Evolutionary conservation across 164 flowering plant genomes (phyloP).

Genomic region (Stephania cephalantha): DNA sequence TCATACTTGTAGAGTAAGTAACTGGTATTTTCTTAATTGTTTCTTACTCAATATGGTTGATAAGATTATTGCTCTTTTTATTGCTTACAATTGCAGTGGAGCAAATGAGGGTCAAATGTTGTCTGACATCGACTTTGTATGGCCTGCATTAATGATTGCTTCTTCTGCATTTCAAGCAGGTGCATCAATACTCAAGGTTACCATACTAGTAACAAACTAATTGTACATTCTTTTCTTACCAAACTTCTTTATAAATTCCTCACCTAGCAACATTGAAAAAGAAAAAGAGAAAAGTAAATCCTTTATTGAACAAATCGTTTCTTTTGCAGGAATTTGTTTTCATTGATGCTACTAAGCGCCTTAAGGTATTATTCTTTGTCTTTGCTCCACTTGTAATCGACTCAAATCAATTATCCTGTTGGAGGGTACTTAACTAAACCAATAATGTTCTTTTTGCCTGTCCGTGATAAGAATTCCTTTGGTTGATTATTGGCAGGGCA

Average conservation of each 20-base stretch:
- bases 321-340: conserved; percentile 33
- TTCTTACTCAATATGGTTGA: background rate
- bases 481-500: conserved; percentile 22
- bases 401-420: too few species aligned
- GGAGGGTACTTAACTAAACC: background rate
- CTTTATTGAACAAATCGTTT: background rate
- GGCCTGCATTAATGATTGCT: conserved; percentile 78
- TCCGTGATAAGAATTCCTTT: background rate
- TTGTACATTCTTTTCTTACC: background rate
- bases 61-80: conserved; percentile 9
- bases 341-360: conserved; percentile 30
- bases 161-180: conserved; percentile 88
- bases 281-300: background rate
- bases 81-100: conserved; percentile 43
- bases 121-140: conserved; percentile 47
- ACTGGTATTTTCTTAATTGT: background rate
- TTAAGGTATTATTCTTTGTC: conserved; percentile 22
- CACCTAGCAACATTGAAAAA: too few species aligned
- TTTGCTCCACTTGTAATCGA: too few species aligned
- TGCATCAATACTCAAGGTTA: conserved; percentile 82
- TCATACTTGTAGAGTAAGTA: too few species aligned
- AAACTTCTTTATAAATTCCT: too few species aligned
- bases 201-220: background rate
- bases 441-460: background rate
- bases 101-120: conserved; percentile 51